phyloP scores from a whole-genome alignment of 441 rosid species.

The Isatis lusitanica region DNA sequence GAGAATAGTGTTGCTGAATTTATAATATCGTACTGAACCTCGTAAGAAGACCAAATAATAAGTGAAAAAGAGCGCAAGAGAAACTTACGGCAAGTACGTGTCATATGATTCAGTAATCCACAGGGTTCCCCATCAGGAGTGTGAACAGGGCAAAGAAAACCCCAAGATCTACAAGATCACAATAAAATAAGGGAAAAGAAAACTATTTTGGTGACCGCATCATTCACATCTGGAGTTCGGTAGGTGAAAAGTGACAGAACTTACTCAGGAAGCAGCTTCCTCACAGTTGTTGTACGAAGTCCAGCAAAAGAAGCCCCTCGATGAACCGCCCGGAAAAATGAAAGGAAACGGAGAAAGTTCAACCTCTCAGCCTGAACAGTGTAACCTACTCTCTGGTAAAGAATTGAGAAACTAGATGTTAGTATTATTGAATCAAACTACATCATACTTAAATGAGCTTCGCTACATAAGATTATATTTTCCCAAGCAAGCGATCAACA shows the following conservation, averaged over 20 bases:
- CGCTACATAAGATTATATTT: slow-evolving; percentile 10
- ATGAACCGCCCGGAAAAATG: slow-evolving; percentile 95
- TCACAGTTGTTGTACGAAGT: slow-evolving; percentile 91
- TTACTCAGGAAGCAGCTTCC: slow-evolving; percentile 97
- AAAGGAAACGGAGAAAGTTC: slow-evolving; percentile 86
- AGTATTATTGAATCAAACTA: slow-evolving; percentile 17
- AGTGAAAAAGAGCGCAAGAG: slow-evolving; percentile 15
- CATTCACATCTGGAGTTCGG: slow-evolving; percentile 3
- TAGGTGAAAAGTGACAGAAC: slow-evolving; percentile 32
- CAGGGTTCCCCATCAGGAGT: slow-evolving; percentile 99
- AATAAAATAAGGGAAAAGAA: slow-evolving; percentile 14
- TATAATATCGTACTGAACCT: not conserved
- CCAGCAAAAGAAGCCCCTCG: slow-evolving; percentile 98
- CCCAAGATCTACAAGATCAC: slow-evolving; percentile 78
- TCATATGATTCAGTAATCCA: slow-evolving; percentile 95
- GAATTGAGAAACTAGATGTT: not conserved
- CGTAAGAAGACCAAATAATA: not conserved
- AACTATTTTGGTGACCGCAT: not conserved
- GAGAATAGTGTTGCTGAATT: not conserved
- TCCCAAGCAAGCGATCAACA: slow-evolving; percentile 15
- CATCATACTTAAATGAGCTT: slow-evolving; percentile 5
- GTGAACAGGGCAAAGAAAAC: slow-evolving; percentile 98
- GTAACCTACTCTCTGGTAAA: slow-evolving; percentile 81
- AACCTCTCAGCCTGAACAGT: slow-evolving; percentile 99
- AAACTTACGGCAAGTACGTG: slow-evolving; percentile 78